Evolutionary conservation across 2,329 filamentous ascomycete species (phyloP).

Genomic region (Alternaria tenuissima): DNA sequence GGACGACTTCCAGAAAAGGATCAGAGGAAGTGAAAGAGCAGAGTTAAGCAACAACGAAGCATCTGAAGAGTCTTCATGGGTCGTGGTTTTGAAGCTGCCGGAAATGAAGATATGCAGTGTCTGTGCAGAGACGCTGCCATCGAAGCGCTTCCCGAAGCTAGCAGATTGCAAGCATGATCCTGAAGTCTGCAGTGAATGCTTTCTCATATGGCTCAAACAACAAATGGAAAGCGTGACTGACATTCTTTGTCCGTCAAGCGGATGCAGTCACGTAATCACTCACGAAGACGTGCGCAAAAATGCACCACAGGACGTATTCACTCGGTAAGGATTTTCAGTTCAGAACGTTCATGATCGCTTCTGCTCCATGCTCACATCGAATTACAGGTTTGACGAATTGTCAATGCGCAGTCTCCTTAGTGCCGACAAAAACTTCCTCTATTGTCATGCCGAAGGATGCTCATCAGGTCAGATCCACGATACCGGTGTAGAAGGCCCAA

Average conservation of each 20-base stretch:
- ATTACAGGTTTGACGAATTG: background rate
- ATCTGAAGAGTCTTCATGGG: rapidly evolving
- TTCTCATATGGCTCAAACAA: background rate
- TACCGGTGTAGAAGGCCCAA: background rate
- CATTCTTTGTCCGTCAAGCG: slow-evolving; percentile 2
- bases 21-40: too few relatives aligned
- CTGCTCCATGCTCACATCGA: rapidly evolving
- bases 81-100: too few relatives aligned
- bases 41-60: too few relatives aligned
- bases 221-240: background rate
- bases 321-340: too few relatives aligned
- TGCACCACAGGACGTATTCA: background rate
- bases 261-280: background rate
- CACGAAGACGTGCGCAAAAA: slow-evolving; percentile 3
- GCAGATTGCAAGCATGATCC: slow-evolving; percentile 1
- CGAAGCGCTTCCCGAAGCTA: rapidly evolving
- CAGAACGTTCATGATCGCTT: rapidly evolving
- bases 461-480: slow-evolving; percentile 10
- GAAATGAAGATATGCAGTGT: rapidly evolving
- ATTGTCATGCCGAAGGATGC: slow-evolving; percentile 6
- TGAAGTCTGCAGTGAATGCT: slow-evolving; percentile 1
- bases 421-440: background rate
- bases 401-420: background rate
- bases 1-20: too few relatives aligned
- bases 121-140: too few relatives aligned